Evolutionary conservation across 495 filamentous ascomycete species (phyloP).

Genomic region (Xylaria flabelliformis): DNA sequence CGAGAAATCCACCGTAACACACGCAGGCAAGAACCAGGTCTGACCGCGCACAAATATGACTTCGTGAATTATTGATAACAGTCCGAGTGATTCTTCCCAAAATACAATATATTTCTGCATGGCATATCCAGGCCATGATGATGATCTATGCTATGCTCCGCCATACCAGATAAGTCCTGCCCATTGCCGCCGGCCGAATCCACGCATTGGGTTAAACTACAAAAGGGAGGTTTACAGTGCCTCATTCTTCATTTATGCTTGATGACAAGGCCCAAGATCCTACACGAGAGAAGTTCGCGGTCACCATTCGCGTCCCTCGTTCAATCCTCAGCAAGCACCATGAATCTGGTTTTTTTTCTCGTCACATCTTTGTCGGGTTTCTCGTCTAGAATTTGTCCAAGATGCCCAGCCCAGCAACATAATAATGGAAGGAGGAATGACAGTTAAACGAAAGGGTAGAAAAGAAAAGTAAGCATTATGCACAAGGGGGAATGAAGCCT

Average conservation of each 20-base stretch:
- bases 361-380: conserved; percentile 1
- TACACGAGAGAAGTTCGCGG: not conserved
- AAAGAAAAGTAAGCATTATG: not conserved
- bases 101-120: conserved; percentile 3
- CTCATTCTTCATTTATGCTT: not conserved
- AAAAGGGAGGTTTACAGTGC: conserved; percentile 3
- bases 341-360: conserved; percentile 2
- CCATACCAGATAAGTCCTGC: not conserved
- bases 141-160: conserved; percentile 14
- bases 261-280: not conserved
- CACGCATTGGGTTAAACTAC: conserved; percentile 1
- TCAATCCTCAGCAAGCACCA: not conserved
- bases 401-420: conserved; percentile 8
- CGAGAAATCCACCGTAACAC: not conserved
- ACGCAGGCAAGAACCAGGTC: not conserved
- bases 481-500: not conserved
- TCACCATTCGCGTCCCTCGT: conserved; percentile 10
- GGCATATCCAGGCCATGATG: conserved; percentile 1
- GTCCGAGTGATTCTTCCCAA: not conserved
- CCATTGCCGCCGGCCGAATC: not conserved
- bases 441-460: conserved; percentile 2
- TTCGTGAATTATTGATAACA: not conserved
- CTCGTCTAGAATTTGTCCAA: not conserved
- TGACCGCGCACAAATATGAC: not conserved
- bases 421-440: not conserved